A percentile compares a stretch with the other conserved stretches of the same genome.
Conservation (phyloP, 108 stramenopile genomes). For the Cylindrotheca fusiformis region DNA sequence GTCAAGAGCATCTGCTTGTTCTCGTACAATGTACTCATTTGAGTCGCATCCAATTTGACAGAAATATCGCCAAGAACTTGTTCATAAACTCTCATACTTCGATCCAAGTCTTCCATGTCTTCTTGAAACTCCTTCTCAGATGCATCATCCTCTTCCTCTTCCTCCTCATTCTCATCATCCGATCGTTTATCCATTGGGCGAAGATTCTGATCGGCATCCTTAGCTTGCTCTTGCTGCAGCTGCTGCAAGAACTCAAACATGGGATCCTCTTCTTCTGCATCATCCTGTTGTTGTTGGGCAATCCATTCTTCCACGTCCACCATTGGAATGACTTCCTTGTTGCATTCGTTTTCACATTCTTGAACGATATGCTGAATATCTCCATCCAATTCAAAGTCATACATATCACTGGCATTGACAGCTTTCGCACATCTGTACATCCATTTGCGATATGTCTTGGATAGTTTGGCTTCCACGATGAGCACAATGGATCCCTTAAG, state of each 20-base stretch:
- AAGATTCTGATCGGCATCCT: background rate
- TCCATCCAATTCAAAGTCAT: slow-evolving; percentile 1
- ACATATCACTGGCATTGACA: background rate
- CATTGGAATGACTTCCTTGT: background rate
- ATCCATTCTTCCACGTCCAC: background rate
- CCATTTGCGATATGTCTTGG: background rate
- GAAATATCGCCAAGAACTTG: slow-evolving; percentile 2
- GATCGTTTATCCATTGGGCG: background rate
- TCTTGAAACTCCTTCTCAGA: background rate
- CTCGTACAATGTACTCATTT: slow-evolving; percentile 9
- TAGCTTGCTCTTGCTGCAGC: background rate
- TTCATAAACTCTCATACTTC: background rate
- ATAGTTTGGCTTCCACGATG: background rate
- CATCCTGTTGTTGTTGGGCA: background rate
- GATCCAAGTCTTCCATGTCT: background rate
- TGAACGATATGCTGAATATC: background rate
- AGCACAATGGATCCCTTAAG: background rate
- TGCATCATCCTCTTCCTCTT: background rate
- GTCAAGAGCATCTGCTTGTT: slow-evolving; percentile 13
- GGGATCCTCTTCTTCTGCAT: background rate
- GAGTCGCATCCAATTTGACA: background rate
- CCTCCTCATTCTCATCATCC: background rate
- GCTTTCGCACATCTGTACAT: slow-evolving; percentile 7
- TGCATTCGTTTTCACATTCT: background rate
- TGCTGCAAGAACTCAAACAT: background rate